A percentile compares a stretch with the other conserved stretches of the same genome.
These are phyloP conservation scores for Botrytis paeoniae DNA, from an alignment of 2,329 filamentous ascomycete species.

Conservation along the genomic window DNA sequence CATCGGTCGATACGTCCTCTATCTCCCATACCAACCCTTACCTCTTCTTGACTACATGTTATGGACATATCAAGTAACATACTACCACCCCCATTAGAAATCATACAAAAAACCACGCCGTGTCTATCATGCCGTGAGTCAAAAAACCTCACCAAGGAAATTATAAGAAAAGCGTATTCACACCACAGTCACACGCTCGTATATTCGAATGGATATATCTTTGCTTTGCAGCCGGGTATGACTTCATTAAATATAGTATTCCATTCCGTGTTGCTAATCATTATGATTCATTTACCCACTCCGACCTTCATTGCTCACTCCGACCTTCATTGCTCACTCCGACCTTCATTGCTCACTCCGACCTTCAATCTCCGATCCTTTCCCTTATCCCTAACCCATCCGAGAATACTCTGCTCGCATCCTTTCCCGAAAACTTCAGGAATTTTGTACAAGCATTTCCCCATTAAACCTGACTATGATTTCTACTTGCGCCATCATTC, in stretches of 20 bases:
- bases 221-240: not conserved
- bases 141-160: not conserved
- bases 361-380: not conserved
- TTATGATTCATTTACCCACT: not conserved
- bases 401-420: not conserved
- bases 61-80: not conserved
- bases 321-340: not conserved
- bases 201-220: not conserved
- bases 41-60: not conserved
- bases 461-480: not conserved
- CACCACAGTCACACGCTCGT: not conserved
- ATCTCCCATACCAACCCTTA: not conserved
- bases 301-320: not conserved
- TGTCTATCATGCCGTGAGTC: not conserved
- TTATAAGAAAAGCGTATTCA: not conserved
- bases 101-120: not conserved
- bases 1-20: not conserved
- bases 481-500: not conserved
- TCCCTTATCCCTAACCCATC: not conserved
- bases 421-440: not conserved
- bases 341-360: not conserved
- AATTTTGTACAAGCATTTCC: not conserved
- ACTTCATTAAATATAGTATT: not conserved
- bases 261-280: not conserved
- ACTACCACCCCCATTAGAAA: not conserved